Evolutionary conservation across 306 rosid species (phyloP).

Genomic region (Malus asiatica): DNA sequence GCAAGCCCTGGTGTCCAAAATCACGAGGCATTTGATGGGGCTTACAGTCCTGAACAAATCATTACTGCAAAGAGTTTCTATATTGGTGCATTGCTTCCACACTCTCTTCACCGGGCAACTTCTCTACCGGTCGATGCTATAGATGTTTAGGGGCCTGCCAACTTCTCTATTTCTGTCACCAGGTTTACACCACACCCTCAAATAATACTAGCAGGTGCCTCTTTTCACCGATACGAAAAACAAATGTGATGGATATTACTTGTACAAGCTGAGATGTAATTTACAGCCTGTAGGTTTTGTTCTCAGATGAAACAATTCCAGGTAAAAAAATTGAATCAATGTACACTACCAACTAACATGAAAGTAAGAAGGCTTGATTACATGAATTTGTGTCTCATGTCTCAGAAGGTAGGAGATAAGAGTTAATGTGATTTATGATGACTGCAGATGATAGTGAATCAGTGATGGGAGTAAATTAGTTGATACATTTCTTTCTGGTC

Average conservation of each 20-base stretch:
- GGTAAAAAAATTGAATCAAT: constrained; percentile 4
- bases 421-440: not conserved
- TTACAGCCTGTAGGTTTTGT: constrained; percentile 14
- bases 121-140: constrained; percentile 96
- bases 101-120: constrained; percentile 76
- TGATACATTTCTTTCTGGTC: too few species aligned
- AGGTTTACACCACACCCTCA: not conserved
- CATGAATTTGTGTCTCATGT: constrained; percentile 5
- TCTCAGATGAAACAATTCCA: constrained; percentile 16
- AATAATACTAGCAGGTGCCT: not conserved
- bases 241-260: constrained; percentile 7
- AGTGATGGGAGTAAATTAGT: not conserved
- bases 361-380: constrained; percentile 1
- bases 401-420: constrained; percentile 1
- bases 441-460: not conserved
- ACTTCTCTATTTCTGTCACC: constrained; percentile 13
- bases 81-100: constrained; percentile 50
- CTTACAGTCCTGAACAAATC: constrained; percentile 39
- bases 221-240: not conserved
- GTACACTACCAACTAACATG: constrained; percentile 24
- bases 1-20: constrained; percentile 28
- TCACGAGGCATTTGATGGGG: constrained; percentile 15
- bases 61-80: constrained; percentile 60
- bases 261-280: constrained; percentile 16
- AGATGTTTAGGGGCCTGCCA: constrained; percentile 36